These are phyloP conservation scores for Pyronema omphalodes DNA, from an alignment of 495 filamentous ascomycete genomes.

Conservation along the genomic window DNA sequence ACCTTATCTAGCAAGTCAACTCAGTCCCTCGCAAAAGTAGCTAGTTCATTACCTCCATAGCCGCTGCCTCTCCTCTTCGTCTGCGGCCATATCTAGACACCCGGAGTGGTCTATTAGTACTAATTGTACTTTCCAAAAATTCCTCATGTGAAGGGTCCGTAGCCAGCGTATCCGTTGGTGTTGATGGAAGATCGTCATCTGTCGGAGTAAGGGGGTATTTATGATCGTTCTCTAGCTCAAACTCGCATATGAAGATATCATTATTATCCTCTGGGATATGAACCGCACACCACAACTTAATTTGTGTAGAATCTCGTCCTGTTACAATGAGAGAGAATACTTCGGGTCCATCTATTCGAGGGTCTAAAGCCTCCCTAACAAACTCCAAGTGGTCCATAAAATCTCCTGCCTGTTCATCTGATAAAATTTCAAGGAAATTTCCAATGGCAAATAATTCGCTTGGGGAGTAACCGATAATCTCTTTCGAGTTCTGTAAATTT, in stretches of 20 bases:
- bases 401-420: conserved; percentile 64
- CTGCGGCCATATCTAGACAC: conserved; percentile 62
- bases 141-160: conserved; percentile 54
- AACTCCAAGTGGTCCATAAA: conserved; percentile 78
- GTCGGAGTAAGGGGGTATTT: conserved; percentile 45
- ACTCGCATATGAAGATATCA: conserved; percentile 72
- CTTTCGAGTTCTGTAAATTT: conserved; percentile 41
- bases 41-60: conserved; percentile 50
- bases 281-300: conserved; percentile 78
- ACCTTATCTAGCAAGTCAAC: not conserved
- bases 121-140: conserved; percentile 51
- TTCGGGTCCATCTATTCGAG: conserved; percentile 48
- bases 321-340: conserved; percentile 63
- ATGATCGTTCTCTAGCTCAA: conserved; percentile 72
- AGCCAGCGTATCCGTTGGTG: conserved; percentile 55
- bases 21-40: not conserved
- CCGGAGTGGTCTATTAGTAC: conserved; percentile 56
- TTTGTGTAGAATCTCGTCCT: conserved; percentile 28
- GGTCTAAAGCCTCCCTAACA: conserved; percentile 56
- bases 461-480: conserved; percentile 62
- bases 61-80: conserved; percentile 62
- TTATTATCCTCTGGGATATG: conserved; percentile 45
- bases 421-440: conserved; percentile 63
- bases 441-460: conserved; percentile 54
- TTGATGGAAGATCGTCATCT: conserved; percentile 36